Evolutionary conservation across 345 rosid species (phyloP), one percentile per base, ranked within the genome.

Genomic region (Eucalyptus marginata): DNA sequence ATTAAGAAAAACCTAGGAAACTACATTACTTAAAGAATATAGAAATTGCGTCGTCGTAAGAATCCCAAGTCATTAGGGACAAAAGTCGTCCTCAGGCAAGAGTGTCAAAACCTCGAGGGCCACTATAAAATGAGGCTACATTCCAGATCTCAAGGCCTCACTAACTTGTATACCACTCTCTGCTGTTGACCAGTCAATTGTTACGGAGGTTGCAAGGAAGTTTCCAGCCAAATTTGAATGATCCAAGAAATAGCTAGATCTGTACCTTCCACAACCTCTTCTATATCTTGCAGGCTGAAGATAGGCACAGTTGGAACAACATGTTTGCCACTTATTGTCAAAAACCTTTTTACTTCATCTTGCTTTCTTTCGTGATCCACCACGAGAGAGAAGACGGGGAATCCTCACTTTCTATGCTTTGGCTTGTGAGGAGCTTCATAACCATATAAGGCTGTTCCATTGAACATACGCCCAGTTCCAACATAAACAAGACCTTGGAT

Each of bases 401-500:
- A 10, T 88, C 99, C 97, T n/a, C 95, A 91, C 93, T 96, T 96
- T 92, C 89, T 96, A 92, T 96, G 97, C 91, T 96, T 97, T 51
- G 94, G 95, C 81, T 97, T 97, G 16, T 95, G 87, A 66, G 99
- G 99, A 91, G 99, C 98, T 89, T 96, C 98, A 91, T 97, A 96
- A 86, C 99, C 99, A 89, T 97, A 96, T 86, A 96, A 92, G 36
- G 99, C 98, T 52, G 98, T 96, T 91, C 99, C 94, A 86, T 96
- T 96, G 94, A 97, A 97, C 89, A 96, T 99, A 89, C 99, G 96
- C 51, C 99, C 99, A 64, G 99, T 97, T 90, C 99, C 99, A 90
- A 97, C 99, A 86, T 96, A 97, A 44, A 96, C 97, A 87, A 98
- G 99, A 58, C 99, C 99, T 95, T 97, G 99, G 92, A 97, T 94